Evolutionary conservation across 129 eudicot species (phyloP).

Genomic region (Centrapalus pauciflorus): DNA sequence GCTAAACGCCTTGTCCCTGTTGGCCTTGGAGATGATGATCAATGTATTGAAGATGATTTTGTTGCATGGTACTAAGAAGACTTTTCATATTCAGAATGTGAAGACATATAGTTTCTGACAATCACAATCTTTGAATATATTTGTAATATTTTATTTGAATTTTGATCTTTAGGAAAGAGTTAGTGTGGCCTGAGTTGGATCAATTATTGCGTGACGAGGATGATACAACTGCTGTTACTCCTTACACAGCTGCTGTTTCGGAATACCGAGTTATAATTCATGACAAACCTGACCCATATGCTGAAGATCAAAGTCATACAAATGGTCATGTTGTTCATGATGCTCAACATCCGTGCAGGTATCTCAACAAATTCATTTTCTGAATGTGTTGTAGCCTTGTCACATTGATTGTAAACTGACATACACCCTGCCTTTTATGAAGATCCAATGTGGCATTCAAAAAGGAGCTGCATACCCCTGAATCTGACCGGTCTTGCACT

Average conservation of each 20-base stretch:
- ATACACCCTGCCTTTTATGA: background rate
- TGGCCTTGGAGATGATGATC: conserved; percentile 91
- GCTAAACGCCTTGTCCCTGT: conserved; percentile 66
- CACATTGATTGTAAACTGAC: conserved; percentile 2
- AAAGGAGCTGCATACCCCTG: conserved; percentile 77
- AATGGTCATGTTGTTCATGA: conserved; percentile 67
- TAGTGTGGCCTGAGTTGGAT: conserved; percentile 84
- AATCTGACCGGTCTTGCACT: conserved; percentile 92
- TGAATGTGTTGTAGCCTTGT: background rate
- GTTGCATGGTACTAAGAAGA: conserved; percentile 54
- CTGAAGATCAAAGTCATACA: conserved; percentile 33
- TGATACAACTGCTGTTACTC: conserved; percentile 62
- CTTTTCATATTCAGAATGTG: background rate
- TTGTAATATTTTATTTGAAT: background rate
- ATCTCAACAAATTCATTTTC: conserved; percentile 2
- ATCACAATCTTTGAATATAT: background rate
- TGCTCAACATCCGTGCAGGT: conserved; percentile 98
- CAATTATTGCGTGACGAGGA: conserved; percentile 59
- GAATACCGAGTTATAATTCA: conserved; percentile 80
- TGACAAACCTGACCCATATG: conserved; percentile 32
- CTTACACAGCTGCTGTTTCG: conserved; percentile 74
- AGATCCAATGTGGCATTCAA: conserved; percentile 76
- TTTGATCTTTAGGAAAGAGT: conserved; percentile 52
- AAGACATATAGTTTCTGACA: background rate
- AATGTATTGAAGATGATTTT: conserved; percentile 89